Conservation (phyloP, 148 eudicot genomes). For the Amaranthus hypochondriacus region DNA sequence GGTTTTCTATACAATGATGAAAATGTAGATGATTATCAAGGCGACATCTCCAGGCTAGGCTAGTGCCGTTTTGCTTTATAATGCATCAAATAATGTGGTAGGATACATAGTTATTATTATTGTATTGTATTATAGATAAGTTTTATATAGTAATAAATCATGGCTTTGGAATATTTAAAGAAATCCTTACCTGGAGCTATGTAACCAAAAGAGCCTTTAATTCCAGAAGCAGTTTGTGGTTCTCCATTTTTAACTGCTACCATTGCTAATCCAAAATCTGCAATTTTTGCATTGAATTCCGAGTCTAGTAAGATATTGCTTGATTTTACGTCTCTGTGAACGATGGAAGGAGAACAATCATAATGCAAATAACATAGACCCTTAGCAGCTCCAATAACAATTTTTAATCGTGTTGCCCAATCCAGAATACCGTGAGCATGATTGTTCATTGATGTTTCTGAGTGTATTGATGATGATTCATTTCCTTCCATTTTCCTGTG, state of each 20-base stretch:
- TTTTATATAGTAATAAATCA: no score
- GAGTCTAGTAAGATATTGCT: constrained; percentile 66
- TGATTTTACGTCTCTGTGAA: constrained; percentile 67
- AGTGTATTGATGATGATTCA: constrained; percentile 31
- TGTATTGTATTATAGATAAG: no score
- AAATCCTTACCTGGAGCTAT: no score
- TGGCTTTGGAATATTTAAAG: no score
- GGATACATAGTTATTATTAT: background rate
- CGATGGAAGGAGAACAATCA: constrained; percentile 53
- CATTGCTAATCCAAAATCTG: constrained; percentile 67
- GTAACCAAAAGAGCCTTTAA: no score
- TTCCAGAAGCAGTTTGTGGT: background rate
- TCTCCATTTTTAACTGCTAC: constrained; percentile 39
- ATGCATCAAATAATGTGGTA: constrained; percentile 48
- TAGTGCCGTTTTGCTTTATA: no score
- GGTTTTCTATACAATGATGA: no score
- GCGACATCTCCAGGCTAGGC: no score
- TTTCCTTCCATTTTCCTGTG: constrained; percentile 44
- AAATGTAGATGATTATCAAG: no score
- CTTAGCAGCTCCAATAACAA: constrained; percentile 62
- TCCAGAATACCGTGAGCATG: constrained; percentile 26
- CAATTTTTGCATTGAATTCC: constrained; percentile 50
- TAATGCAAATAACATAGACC: constrained; percentile 73
- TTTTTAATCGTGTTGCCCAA: constrained; percentile 54
- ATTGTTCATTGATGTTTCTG: constrained; percentile 6